Base-by-base conservation (phyloP, 1,284 basidiomycete genomes). In the Trametes polyzona region DNA sequence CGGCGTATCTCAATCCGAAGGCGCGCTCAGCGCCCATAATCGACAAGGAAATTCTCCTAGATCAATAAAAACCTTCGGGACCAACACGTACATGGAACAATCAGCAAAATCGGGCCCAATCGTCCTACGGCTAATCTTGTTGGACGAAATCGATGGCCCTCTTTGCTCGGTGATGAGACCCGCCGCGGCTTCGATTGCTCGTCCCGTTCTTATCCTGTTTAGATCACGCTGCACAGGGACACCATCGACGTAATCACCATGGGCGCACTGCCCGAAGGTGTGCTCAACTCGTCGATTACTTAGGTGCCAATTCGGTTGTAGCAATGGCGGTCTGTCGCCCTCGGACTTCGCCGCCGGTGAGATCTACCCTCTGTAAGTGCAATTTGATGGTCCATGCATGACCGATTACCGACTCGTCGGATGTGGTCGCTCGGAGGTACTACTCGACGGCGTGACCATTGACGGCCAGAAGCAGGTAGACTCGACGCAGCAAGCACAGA, bases 401-500 rank as follows among this genome's bases (percentile, higher is more conserved):
- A 3, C 26, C 10, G 21, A 10, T 43, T 5, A n/a, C 14, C 7
- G 3, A 27, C 10, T 23, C 17, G 16, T 6, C 3, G 35, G 42
- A 8, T 24, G n/a, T 30, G 80, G 83, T 21, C 78, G 81, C 9
- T 86, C 84, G 85, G 84, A 86, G 63, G 71, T 86, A 6, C 76
- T 77, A 23, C 64, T 87, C 17, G 82, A 84, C 52, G 81, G 74
- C 41, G 80, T 86, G 4, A 83, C 74, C 67, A 73, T 87, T 14
- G 81, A 86, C 59, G 83, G 82, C 6, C 64, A 76, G 62, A 67
- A 69, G 52, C 69, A 86, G 2, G 73, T 82, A 2, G 67, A 70
- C 23, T 82, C 83, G 0, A 73, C 70, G 26, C 66, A 77, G 4
- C 67, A 74, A 5, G 69, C 74, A 6, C 65, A 68, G 0, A 67